Base-by-base conservation (phyloP, 192 early-diverging fungal genomes). In the Backusella australiensis region DNA sequence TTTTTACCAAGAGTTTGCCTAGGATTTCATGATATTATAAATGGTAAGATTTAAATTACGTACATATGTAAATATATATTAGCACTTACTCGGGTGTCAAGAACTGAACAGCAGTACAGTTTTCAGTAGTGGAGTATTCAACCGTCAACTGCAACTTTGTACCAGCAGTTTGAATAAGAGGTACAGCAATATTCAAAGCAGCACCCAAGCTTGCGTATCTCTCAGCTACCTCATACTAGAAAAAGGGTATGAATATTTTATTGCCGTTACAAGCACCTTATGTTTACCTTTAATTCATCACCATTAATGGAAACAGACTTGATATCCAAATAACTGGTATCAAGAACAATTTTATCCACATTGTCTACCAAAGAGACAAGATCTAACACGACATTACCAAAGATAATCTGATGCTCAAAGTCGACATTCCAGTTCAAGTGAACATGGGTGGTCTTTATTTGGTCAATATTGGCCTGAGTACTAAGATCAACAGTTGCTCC, bases 1-100 rank as follows among this genome's bases (percentile, higher is more conserved):
- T 90, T 86, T 83, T 95, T 95, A 52, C 98, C 98, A 35, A 94
- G 89, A 7, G 98, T 99, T 85, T 98, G 98, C 75, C 91, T 94
- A 49, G 21, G 29, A 69, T 14, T 7, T 3, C 12, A 49, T 49
- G 19, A 49, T 49, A 49, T 49, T 49, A n/a, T 21, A 49, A 49
- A 32, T 32, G 32, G 2, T 4, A 49, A 26, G 67, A 56, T 19
- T 36, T 34, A 9, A 65, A 29, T 44, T 49, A 32, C 15, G 7
- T n/a, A 23, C 1, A 14, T 19, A 42, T 34, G 15, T 26, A n/a
- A 15, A 4, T 70, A 23, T 36, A 35, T 42, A 4, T 35, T 39
- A 29, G 1, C 19, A 68, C 26, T 63, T 75, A 90, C 89, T 88
- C 90, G 1, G 95, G 94, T 39, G 87, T 88, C 77, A 99, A 86